Conservation (phyloP, 306 rosid genomes). For the Quercus bicolor region DNA sequence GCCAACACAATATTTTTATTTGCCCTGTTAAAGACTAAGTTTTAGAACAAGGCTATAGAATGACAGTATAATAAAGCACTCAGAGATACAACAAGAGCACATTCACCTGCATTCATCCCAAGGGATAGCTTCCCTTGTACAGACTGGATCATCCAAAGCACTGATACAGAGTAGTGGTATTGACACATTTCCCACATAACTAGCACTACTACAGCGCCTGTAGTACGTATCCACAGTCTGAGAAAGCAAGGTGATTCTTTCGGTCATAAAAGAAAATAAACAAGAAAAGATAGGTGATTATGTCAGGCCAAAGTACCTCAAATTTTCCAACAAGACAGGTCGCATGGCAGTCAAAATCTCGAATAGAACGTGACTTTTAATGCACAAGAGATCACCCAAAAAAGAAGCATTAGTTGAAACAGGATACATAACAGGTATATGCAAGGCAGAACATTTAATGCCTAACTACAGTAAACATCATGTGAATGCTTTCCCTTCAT, state of each 20-base stretch:
- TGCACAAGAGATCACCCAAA: constrained; percentile 23
- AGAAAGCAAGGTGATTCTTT: constrained; percentile 29
- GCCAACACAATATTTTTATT: constrained; percentile 71
- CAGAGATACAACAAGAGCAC: constrained; percentile 18
- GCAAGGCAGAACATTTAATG: background rate
- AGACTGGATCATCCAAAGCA: constrained; percentile 96
- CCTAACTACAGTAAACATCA: background rate
- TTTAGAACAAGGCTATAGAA: constrained; percentile 12
- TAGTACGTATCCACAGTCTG: constrained; percentile 94
- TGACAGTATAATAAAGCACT: constrained; percentile 9
- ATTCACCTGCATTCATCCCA: constrained; percentile 98
- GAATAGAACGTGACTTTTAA: constrained; percentile 71
- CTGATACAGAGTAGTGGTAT: constrained; percentile 87
- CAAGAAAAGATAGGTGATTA: constrained; percentile 15
- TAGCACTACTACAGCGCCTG: constrained; percentile 76
- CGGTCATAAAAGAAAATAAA: background rate
- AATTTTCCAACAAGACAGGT: constrained; percentile 83
- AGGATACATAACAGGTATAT: background rate
- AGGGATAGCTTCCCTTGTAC: constrained; percentile 97
- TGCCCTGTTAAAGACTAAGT: constrained; percentile 34
- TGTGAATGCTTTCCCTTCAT: background rate
- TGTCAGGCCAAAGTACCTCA: constrained; percentile 53
- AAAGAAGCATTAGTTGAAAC: constrained; percentile 10
- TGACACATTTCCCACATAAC: constrained; percentile 70
- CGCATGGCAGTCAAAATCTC: constrained; percentile 88